Evolutionary conservation across 2,329 filamentous ascomycete species (phyloP).

Genomic region (Colletotrichum gloeosporioides): DNA sequence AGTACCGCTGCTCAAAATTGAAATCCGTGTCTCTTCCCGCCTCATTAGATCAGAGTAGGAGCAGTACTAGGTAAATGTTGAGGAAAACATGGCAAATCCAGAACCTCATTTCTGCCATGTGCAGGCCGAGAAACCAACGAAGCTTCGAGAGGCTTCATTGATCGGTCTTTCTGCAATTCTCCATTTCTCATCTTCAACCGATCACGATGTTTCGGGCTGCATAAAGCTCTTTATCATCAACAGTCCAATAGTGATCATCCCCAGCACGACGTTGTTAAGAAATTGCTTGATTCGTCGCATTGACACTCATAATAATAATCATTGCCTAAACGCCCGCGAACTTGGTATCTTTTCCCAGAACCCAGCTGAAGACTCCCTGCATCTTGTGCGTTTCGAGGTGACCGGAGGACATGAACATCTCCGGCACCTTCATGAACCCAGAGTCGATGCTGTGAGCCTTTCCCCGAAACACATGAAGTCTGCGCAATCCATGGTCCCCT

Average conservation of each 20-base stretch:
- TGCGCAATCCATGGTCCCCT: neutral
- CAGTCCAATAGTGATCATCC: neutral
- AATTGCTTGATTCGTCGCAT: neutral
- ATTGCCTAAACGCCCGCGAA: neutral
- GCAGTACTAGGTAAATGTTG: neutral
- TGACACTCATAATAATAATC: neutral
- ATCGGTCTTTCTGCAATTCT: neutral
- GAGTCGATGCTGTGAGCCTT: neutral
- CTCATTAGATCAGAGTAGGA: neutral
- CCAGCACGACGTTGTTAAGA: neutral
- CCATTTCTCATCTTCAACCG: rapidly evolving
- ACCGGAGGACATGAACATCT: neutral
- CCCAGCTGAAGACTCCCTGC: neutral
- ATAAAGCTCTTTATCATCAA: neutral
- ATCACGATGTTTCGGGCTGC: neutral
- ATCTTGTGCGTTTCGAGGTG: neutral
- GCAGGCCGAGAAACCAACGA: neutral
- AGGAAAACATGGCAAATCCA: neutral
- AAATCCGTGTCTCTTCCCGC: neutral
- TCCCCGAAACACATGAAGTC: neutral
- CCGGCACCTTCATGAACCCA: neutral
- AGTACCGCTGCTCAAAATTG: neutral
- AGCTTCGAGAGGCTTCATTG: neutral
- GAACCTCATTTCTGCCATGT: neutral
- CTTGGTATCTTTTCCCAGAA: neutral